Percentiles rank a stretch among this genome's conserved stretches.
Conservation (phyloP, 805 yeast genomes). For the Zygoascus biomembranicola region DNA sequence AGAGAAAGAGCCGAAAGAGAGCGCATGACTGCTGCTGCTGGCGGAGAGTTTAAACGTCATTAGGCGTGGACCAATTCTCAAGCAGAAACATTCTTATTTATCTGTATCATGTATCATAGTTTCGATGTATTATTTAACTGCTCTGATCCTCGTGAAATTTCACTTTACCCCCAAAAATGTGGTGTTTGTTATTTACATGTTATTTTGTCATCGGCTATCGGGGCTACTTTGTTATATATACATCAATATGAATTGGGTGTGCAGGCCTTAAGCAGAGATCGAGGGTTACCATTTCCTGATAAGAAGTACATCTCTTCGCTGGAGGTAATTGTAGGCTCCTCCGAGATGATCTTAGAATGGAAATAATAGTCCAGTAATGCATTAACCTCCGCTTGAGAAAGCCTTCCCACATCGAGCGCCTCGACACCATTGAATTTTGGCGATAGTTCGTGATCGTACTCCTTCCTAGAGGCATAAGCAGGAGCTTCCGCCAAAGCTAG, state of each 20-base stretch:
- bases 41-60: not conserved
- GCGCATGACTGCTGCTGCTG: not conserved
- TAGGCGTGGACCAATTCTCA: not conserved
- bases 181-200: not conserved
- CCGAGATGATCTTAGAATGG: conserved; percentile 35
- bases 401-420: conserved; percentile 36
- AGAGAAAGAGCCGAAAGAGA: conserved; percentile 28
- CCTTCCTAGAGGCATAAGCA: conserved; percentile 43
- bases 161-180: not conserved
- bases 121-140: not conserved
- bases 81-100: not conserved
- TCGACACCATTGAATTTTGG: conserved; percentile 35
- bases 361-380: conserved; percentile 35
- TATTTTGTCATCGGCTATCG: not conserved
- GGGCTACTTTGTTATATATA: not conserved
- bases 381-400: conserved; percentile 39
- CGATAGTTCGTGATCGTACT: conserved; percentile 51
- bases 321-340: conserved; percentile 31
- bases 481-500: conserved; percentile 43
- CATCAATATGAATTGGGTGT: not conserved
- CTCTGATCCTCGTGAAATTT: not conserved
- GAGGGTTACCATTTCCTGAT: conserved; percentile 62
- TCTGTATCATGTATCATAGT: not conserved
- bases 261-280: conserved; percentile 37
- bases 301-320: conserved; percentile 43